phyloP scores from a whole-genome alignment of 2,329 filamentous ascomycete species.

The Monosporascus sp. region DNA sequence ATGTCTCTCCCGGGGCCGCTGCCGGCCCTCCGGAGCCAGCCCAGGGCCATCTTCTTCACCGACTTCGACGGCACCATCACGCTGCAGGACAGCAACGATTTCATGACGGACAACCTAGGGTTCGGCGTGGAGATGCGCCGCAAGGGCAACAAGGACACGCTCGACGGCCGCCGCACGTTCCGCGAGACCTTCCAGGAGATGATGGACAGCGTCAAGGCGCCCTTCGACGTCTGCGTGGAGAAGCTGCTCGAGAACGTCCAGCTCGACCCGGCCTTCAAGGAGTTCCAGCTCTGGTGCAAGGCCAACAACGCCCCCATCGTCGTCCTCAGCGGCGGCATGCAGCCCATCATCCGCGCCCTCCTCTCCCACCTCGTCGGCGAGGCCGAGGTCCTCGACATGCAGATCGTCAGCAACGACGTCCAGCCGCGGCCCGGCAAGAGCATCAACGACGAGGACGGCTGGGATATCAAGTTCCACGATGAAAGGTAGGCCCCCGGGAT shows the following conservation, averaged over 20 bases:
- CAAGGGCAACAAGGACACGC: constrained; percentile 70
- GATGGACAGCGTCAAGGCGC: constrained; percentile 79
- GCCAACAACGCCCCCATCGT: constrained; percentile 86
- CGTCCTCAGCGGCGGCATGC: constrained; percentile 88
- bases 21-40: constrained; percentile 61
- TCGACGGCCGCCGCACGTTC: constrained; percentile 67
- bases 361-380: constrained; percentile 75
- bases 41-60: constrained; percentile 95
- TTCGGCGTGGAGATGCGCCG: constrained; percentile 69
- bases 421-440: constrained; percentile 57
- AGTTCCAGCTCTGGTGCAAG: constrained; percentile 81
- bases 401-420: constrained; percentile 88
- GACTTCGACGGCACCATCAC: constrained; percentile 98
- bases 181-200: constrained; percentile 85
- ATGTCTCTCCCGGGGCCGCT: constrained; percentile 43
- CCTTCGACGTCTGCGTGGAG: constrained; percentile 77
- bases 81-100: constrained; percentile 60
- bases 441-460: constrained; percentile 76
- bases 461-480: constrained; percentile 86
- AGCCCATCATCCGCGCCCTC: constrained; percentile 80
- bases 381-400: constrained; percentile 68
- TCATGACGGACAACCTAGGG: constrained; percentile 85
- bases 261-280: constrained; percentile 81
- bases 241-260: constrained; percentile 77
- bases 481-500: constrained; percentile 54